Evolutionary conservation across 169 alveolate genomes (phyloP), one percentile per base, ranked within the genome.

Genomic region (Cryptosporidium tyzzeri): DNA sequence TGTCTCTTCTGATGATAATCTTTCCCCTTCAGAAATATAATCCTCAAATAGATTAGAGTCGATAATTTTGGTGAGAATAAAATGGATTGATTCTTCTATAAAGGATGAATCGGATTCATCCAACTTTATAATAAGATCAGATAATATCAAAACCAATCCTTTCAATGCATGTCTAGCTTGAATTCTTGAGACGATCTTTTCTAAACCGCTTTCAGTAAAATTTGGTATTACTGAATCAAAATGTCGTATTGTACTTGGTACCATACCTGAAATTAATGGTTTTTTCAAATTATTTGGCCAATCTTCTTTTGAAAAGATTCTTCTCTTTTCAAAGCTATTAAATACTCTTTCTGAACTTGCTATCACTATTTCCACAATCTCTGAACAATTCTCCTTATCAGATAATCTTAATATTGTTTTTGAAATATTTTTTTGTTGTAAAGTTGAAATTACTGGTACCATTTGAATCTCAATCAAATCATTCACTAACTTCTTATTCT

Each of bases 101-200:
- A 55, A 23, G 41, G 48, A 31, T n/a, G 14, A 59, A 33, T 73
- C 51, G 6, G 26, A 29, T 8, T 35, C 86, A 55, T n/a, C 59
- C 31, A 50, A 16, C 29, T n/a, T 29, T 3, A 14, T 23, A 3
- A 73, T 35, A 21, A 73, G 18, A 35, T 73, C 86, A n/a, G 44
- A 51, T 10, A 73, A 29, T 10, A 39, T 35, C 51, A 73, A 35
- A 44, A 62, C 35, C 10, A 80, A 12, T 9, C 89, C 89, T 45
- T 44, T 62, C 53, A 80, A 10, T 35, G 89, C 51, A 62, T 80
- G 71, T 33, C 89, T 80, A 10, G 71, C 62, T 31, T 80, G 89
- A 23, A 80, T 80, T 6, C 80, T 65, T n/a, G 67, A 41, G 0
- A 80, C 75, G 3, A 45, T 65, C 55, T 67, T 80, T n/a, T 14